Conservation (phyloP, 148 eudicot species). For the Cornus kousa region DNA sequence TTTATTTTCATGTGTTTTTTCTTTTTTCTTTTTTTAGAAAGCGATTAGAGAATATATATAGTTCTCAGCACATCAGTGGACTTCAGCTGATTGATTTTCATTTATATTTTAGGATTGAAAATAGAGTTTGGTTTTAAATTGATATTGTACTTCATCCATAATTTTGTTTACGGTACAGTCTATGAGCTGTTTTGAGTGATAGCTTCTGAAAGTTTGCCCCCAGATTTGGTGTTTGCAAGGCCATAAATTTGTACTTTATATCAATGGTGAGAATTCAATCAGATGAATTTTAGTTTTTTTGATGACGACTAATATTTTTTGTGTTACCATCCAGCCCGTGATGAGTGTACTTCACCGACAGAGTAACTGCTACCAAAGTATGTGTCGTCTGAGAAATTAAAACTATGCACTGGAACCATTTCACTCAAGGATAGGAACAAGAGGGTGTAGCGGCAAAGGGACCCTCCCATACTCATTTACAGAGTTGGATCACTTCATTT, state of each 20-base stretch:
- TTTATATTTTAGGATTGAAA: slow-evolving; percentile 7
- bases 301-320: neutral
- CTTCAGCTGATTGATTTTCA: neutral
- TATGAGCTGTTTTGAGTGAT: neutral
- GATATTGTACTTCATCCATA: neutral
- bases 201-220: neutral
- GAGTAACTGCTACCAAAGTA: too few relatives aligned
- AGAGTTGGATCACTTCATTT: too few relatives aligned
- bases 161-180: neutral
- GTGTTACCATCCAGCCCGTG: neutral
- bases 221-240: neutral
- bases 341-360: too few relatives aligned
- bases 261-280: neutral
- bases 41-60: slow-evolving; percentile 7
- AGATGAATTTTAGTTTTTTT: neutral
- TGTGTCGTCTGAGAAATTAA: too few relatives aligned
- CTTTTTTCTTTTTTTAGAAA: neutral
- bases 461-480: too few relatives aligned
- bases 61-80: slow-evolving; percentile 12
- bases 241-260: slow-evolving; percentile 3
- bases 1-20: neutral
- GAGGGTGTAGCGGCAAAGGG: too few relatives aligned
- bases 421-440: too few relatives aligned
- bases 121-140: slow-evolving; percentile 3
- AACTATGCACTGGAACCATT: too few relatives aligned